Conservation (phyloP, 177 flowering plant genomes). For the Telopea speciosissima region DNA sequence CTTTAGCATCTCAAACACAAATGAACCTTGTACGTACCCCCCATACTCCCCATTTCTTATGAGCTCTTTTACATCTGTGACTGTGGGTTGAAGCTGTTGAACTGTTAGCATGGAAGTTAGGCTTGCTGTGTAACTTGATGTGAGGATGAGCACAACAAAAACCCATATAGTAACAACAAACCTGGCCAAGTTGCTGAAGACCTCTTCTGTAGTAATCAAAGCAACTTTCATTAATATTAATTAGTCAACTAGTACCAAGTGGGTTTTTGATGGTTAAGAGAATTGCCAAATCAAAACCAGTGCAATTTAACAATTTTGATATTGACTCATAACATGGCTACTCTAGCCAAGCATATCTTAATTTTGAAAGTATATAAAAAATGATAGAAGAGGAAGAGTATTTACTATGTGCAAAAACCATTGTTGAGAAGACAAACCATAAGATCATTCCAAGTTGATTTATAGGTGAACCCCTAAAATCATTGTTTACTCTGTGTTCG, state of each 20-base stretch:
- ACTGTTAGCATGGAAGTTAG: slow-evolving; percentile 22
- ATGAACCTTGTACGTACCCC: slow-evolving; percentile 19
- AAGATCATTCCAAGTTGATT: slow-evolving; percentile 22
- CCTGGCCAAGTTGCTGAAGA: no score
- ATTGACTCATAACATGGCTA: slow-evolving; percentile 19
- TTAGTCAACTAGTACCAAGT: slow-evolving; percentile 10
- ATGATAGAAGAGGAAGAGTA: not conserved
- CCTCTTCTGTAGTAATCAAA: slow-evolving; percentile 15
- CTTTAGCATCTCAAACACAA: slow-evolving; percentile 10
- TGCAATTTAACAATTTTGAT: slow-evolving; percentile 4
- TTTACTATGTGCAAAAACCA: slow-evolving; percentile 22
- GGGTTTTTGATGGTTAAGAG: no score
- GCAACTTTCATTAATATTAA: slow-evolving; percentile 15
- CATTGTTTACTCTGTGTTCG: slow-evolving; percentile 17
- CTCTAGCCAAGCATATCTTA: slow-evolving; percentile 19
- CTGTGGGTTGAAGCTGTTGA: slow-evolving; percentile 13
- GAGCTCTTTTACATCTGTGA: slow-evolving; percentile 11
- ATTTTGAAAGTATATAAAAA: no score
- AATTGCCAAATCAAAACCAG: not conserved
- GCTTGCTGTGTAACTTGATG: slow-evolving; percentile 26
- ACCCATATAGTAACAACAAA: no score
- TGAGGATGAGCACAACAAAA: slow-evolving; percentile 9
- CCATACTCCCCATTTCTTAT: slow-evolving; percentile 18
- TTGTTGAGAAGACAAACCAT: slow-evolving; percentile 22
- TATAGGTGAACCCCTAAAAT: slow-evolving; percentile 14